These are phyloP conservation scores for Sclerotinia glacialis DNA, from an alignment of 2,329 filamentous ascomycete genomes.

Conservation along the genomic window DNA sequence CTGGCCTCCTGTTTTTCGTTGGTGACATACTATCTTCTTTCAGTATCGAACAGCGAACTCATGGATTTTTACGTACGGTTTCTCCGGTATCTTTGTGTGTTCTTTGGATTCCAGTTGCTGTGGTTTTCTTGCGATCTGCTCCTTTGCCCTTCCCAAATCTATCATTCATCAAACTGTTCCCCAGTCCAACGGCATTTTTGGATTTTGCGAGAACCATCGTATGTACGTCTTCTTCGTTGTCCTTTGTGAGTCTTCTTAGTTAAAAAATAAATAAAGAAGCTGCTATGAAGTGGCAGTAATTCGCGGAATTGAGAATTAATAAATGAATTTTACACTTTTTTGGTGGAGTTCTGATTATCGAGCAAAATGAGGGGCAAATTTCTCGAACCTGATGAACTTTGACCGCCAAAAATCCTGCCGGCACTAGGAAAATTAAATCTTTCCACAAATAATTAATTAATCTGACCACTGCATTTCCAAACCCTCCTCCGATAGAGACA, in stretches of 20 bases:
- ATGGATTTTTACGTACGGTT: conserved; percentile 48
- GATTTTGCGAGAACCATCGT: conserved; percentile 81
- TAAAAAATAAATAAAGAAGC: background rate
- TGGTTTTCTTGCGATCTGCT: conserved; percentile 71
- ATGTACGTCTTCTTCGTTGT: conserved; percentile 9
- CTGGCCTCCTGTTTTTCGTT: conserved; percentile 87
- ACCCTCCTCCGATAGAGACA: background rate
- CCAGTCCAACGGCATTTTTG: conserved; percentile 90
- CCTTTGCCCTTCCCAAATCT: conserved; percentile 94
- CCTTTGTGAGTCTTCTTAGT: background rate
- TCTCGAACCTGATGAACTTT: conserved; percentile 13
- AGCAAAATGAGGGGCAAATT: conserved; percentile 27
- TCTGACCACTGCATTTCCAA: background rate
- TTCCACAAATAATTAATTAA: conserved; percentile 22
- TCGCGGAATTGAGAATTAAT: background rate
- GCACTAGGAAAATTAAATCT: conserved; percentile 22
- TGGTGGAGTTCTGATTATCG: conserved; percentile 28
- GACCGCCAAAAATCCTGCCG: conserved; percentile 26
- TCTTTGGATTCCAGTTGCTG: conserved; percentile 52
- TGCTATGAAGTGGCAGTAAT: conserved; percentile 3
- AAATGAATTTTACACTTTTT: conserved; percentile 39
- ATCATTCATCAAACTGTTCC: conserved; percentile 98
- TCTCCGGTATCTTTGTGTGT: conserved; percentile 79
- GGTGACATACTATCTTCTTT: conserved; percentile 68
- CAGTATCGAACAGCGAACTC: conserved; percentile 26